Evolutionary conservation across 257 asterid species (phyloP), one percentile per base, ranked within the genome.

Genomic region (Thymus mandschuricus): DNA sequence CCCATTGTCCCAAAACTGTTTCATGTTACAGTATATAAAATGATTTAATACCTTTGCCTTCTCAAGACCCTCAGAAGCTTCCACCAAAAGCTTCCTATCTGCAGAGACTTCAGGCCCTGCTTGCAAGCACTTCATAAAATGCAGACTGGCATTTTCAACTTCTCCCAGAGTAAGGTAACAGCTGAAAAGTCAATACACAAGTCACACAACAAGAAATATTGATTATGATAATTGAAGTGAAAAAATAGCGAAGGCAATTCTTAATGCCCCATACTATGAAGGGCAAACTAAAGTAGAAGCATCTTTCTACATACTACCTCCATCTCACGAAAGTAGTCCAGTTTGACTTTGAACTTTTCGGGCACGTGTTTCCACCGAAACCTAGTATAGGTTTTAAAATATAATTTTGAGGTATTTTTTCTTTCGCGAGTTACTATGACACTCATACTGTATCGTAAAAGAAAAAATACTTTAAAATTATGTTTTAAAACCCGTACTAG

Each of bases 101-200:
- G 40, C 85, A 71, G 86, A 82, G 41, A 52, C 82, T 72, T 89
- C 95, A 80, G 87, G 71, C 72, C 96, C 96, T 44, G 83, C 82
- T 81, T 95, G 94, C 89, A 92, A 88, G 76, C 96, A 88, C 83
- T 81, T 88, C 84, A 72, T 83, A 80, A 80, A 95, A 74, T 91
- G 89, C 81, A 70, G 68, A 64, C 86, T 87, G 52, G 99, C 97
- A 86, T 84, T 88, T 80, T 88, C 88, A 49, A 86, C 82, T 68
- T 95, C 97, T 75, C 99, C 98, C 41, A 89, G 87, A 68, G 93
- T 79, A 81, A 95, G 99, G 83, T 89, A 88, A 83, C 99, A 95
- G 86, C 99, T 95, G 83, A 77, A 64, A 82, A 68, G 75, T 72
- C 1, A 27, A 56, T 69, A 71, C 65, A 72, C 43, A 44, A 66